Evolutionary conservation across 2,329 filamentous ascomycete species (phyloP), one percentile per base, ranked within the genome.

Genomic region (Monosporascus sp.): DNA sequence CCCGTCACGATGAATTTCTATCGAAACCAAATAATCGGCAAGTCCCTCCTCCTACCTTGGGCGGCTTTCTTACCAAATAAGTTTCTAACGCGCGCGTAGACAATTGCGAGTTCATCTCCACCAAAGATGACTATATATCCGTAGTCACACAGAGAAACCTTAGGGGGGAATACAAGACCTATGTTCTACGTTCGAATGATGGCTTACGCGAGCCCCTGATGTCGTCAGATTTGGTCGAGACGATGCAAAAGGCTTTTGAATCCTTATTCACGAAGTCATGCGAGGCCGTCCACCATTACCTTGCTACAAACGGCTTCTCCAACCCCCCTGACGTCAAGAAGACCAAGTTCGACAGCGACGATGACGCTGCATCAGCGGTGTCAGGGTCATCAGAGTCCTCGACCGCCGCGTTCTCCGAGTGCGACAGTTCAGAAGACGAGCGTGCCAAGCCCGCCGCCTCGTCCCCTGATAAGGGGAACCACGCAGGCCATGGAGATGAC

Each of bases 31-130:
- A 8, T 46, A 22, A 27, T 46, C 24, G 43, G 43, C 20, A 31
- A 18, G 43, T 31, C 41, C 20, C 18, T 44, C 22, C 15, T 15
- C 24, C 14, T 15, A 20, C 24, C 8, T 46, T 46, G 11, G 8
- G 8, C 8, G 17, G 25, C 43, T 18, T 46, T 15, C 25, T 31
- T 46, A 27, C 20, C 22, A 15, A 25, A 27, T 44, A 17, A 3
- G 9, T 1, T 49, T 14, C 52, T 57, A 53, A 50, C 31, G 22
- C 7, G 17, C 18, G 4, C 37, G 3, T 44, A 63, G 64, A 65
- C 15, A 68, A 68, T 50, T 67, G 66, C 58, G 61, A 65, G 48
- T 68, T 67, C 52, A 51, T 68, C 53, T 52, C 62, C 17, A 49
- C 41, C 24, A 63, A 59, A 49, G 57, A 62, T 55, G 66, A 65